Percentiles rank a stretch among this genome's conserved stretches.
Conservation (phyloP, 371 early-diverging fungal species). For the Mortierella sp. region DNA sequence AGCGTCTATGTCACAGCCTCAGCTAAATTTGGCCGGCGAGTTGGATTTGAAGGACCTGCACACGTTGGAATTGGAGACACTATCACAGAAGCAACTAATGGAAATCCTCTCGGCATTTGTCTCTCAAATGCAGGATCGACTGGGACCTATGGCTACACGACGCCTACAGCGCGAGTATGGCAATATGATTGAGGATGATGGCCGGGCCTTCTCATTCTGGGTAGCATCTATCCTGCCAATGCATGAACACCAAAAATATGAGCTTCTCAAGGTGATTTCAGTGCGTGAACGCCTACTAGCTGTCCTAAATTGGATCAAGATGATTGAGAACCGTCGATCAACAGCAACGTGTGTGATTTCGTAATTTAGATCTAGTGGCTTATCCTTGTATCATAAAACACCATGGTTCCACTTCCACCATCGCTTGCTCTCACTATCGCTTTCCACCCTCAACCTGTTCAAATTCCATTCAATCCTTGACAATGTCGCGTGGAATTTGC, state of each 20-base stretch:
- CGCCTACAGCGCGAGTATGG: slow-evolving; percentile 59
- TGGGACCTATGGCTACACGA: slow-evolving; percentile 52
- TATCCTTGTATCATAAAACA: not conserved
- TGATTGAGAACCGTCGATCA: slow-evolving; percentile 56
- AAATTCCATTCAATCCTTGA: not conserved
- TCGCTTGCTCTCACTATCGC: not conserved
- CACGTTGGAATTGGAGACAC: slow-evolving; percentile 17
- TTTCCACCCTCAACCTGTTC: not conserved
- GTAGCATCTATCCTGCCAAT: slow-evolving; percentile 68
- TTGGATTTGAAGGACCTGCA: slow-evolving; percentile 27
- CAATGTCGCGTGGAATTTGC: slow-evolving; percentile 35
- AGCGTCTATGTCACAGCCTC: not conserved
- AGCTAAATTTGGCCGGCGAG: no score
- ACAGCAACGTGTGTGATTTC: slow-evolving; percentile 30
- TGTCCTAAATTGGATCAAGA: slow-evolving; percentile 63
- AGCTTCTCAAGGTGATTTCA: slow-evolving; percentile 54
- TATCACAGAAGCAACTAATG: slow-evolving; percentile 46
- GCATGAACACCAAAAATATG: slow-evolving; percentile 59
- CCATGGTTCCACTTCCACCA: no score
- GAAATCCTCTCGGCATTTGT: slow-evolving; percentile 52
- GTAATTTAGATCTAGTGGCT: slow-evolving; percentile 7
- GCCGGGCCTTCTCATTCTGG: slow-evolving; percentile 67
- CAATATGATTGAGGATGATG: slow-evolving; percentile 61
- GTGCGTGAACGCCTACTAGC: slow-evolving; percentile 60
- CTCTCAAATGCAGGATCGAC: slow-evolving; percentile 44